Conservation (phyloP, 768 basidiomycete genomes). For the Vararia minispora region DNA sequence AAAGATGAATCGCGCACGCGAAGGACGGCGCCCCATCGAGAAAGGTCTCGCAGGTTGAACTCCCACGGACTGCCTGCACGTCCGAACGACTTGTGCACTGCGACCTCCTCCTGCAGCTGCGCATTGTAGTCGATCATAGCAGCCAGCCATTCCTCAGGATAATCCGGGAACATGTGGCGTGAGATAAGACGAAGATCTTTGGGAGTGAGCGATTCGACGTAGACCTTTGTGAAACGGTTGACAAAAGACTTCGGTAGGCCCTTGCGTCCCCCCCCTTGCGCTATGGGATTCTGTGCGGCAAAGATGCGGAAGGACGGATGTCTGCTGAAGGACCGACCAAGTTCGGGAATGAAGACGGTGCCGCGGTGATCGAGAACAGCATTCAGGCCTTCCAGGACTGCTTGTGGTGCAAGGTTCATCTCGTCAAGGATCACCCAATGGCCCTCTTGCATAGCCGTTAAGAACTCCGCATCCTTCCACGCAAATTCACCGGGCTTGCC, state of each 20-base stretch:
- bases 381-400: conserved; percentile 94
- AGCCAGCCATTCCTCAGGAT: conserved; percentile 41
- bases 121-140: conserved; percentile 80
- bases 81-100: conserved; percentile 54
- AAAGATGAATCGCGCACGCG: conserved; percentile 19
- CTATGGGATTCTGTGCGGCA: conserved; percentile 93
- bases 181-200: conserved; percentile 75
- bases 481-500: conserved; percentile 86
- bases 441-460: conserved; percentile 87
- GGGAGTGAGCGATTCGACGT: conserved; percentile 73
- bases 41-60: conserved; percentile 91
- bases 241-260: conserved; percentile 96
- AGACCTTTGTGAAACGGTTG: conserved; percentile 98
- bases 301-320: conserved; percentile 97
- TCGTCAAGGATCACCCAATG: conserved; percentile 98
- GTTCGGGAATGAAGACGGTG: conserved; percentile 88
- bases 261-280: conserved; percentile 95
- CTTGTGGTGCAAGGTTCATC: conserved; percentile 97
- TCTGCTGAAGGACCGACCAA: conserved; percentile 75
- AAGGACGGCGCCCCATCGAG: conserved; percentile 72
- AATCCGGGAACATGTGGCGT: conserved; percentile 54
- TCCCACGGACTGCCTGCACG: conserved; percentile 90
- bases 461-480: conserved; percentile 96
- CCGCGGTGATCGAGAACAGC: conserved; percentile 94
- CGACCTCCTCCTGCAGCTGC: conserved; percentile 55